These are phyloP conservation scores for Fusarium veterinarium DNA, from an alignment of 2,329 filamentous ascomycete species.

Conservation along the genomic window DNA sequence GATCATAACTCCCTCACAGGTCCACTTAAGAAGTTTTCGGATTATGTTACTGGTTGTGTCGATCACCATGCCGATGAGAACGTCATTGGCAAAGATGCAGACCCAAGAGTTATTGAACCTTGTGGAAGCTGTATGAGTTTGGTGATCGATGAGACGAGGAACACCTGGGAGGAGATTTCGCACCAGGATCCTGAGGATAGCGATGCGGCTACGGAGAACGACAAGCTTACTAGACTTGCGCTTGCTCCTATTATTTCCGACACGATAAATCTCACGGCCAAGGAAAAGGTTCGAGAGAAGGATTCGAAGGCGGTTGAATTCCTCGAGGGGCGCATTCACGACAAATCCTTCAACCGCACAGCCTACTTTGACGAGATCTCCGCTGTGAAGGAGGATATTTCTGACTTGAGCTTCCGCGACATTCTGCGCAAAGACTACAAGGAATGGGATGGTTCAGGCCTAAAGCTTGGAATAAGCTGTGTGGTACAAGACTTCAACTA, in stretches of 20 bases:
- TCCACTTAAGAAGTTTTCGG: constrained; percentile 62
- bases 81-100: constrained; percentile 57
- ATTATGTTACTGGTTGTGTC: constrained; percentile 71
- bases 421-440: constrained; percentile 88
- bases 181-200: constrained; percentile 33
- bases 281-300: constrained; percentile 72
- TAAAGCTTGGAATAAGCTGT: constrained; percentile 74
- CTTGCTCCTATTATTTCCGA: constrained; percentile 80
- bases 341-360: constrained; percentile 61
- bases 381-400: constrained; percentile 75
- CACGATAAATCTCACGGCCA: constrained; percentile 71
- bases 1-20: constrained; percentile 83
- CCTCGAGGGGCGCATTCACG: constrained; percentile 63
- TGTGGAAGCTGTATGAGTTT: constrained; percentile 80
- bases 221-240: constrained; percentile 73
- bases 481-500: constrained; percentile 72
- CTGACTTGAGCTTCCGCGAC: constrained; percentile 69
- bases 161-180: constrained; percentile 67
- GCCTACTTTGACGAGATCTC: constrained; percentile 70
- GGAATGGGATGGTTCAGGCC: constrained; percentile 71
- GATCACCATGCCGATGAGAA: constrained; percentile 85
- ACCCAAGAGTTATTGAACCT: constrained; percentile 71
- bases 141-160: constrained; percentile 68
- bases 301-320: constrained; percentile 70
- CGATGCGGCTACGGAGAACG: constrained; percentile 55